Evolutionary conservation across 2,329 filamentous ascomycete species (phyloP).

Genomic region (Colletotrichum chrysophilum): DNA sequence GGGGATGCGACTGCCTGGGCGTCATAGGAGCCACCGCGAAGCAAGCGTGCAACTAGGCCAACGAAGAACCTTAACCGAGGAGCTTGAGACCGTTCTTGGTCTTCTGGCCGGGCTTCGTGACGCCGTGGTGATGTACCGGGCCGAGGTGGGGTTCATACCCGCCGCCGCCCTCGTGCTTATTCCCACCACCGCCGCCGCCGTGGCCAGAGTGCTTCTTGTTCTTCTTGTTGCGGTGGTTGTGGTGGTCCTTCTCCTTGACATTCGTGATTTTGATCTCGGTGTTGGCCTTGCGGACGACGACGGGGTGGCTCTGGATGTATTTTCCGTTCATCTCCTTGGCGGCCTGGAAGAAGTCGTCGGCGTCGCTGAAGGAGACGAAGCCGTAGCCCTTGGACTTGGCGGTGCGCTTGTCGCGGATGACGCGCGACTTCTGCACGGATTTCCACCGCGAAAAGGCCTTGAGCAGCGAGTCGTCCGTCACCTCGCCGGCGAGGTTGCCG

Average conservation of each 20-base stretch:
- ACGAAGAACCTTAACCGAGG: slow-evolving; percentile 50
- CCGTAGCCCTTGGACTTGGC: slow-evolving; percentile 97
- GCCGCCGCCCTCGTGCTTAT: slow-evolving; percentile 35
- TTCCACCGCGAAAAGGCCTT: slow-evolving; percentile 92
- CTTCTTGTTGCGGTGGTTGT: slow-evolving; percentile 33
- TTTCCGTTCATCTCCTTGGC: slow-evolving; percentile 99
- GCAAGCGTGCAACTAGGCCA: background rate
- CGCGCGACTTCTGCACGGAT: slow-evolving; percentile 89
- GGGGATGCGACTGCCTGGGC: background rate
- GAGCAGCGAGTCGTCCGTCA: slow-evolving; percentile 91
- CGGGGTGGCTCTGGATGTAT: slow-evolving; percentile 97
- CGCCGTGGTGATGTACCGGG: slow-evolving; percentile 53
- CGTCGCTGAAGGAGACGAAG: slow-evolving; percentile 94
- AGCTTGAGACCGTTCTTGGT: slow-evolving; percentile 70
- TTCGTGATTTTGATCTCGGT: slow-evolving; percentile 85
- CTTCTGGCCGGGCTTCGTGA: slow-evolving; percentile 68
- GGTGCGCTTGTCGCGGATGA: slow-evolving; percentile 93
- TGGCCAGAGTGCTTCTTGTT: slow-evolving; percentile 28
- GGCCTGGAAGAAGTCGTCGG: slow-evolving; percentile 95
- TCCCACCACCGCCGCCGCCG: slow-evolving; percentile 32
- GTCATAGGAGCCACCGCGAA: background rate
- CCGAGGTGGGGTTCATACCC: slow-evolving; percentile 58
- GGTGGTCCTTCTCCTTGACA: slow-evolving; percentile 51
- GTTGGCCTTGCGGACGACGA: slow-evolving; percentile 84
- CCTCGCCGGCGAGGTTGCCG: slow-evolving; percentile 95